Evolutionary conservation across 2,329 filamentous ascomycete genomes (phyloP), one percentile per base, ranked within the genome.

Genomic region (Fusarium tricinctum): DNA sequence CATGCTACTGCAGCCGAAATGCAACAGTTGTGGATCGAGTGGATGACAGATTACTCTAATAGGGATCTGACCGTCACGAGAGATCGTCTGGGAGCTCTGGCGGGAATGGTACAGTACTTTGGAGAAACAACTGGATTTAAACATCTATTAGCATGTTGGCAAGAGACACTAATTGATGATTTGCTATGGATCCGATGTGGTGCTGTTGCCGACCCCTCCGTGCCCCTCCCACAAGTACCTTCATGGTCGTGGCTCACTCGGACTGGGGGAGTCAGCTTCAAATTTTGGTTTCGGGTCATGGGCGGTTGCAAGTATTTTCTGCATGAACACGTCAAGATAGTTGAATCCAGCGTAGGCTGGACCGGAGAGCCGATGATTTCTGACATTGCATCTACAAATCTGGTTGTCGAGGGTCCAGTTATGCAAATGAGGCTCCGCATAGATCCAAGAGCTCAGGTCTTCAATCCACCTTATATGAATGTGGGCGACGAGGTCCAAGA

Each of bases 241-340:
- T 64, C 59, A n/a, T 66, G 63, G 60, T 47, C 50, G 13, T 64
- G 60, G 60, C 30, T 66, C 3, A 64, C 60, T 30, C 48, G 47
- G 38, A 9, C 19, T 17, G 13, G 26, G 13, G 10, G 6, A 3
- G 1, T 61, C 19, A 0, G 6, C 17, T 17, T 61, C 4, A 17
- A 7, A 14, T 63, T 46, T 13, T 63, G 49, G 44, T 12, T 19
- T 6, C 28, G 45, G 8, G n/a, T 22, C 2, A 48, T 20, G n/a
- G 49, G 35, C 14, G 13, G 23, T 14, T 19, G n/a, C 6, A n/a
- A 9, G 8, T 38, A n/a, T 15, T 8, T 23, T 20, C 6, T 20
- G 10, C 4, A 32, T 17, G 43, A 57, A 6, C 28, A 58, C 2
- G 4, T 28, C 22, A 50, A 26, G 4, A 8, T 62, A 7, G 8